These are phyloP conservation scores for Pyrenochaeta sp. DNA, from an alignment of 2,329 filamentous ascomycete genomes.

Conservation along the genomic window DNA sequence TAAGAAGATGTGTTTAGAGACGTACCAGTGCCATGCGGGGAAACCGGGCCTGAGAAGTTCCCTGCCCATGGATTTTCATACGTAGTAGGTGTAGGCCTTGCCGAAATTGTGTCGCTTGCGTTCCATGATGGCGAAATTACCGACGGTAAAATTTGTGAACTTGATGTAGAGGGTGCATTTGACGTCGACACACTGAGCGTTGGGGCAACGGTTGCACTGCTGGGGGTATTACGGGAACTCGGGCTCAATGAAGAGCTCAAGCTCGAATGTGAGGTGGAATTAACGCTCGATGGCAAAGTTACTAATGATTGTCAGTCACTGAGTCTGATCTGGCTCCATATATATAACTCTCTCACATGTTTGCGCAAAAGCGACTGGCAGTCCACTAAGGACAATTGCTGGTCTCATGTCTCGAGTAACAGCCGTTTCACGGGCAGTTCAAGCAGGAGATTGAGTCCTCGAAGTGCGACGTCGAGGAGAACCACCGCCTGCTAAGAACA, in stretches of 20 bases:
- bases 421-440: background rate
- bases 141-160: background rate
- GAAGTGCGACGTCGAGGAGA: background rate
- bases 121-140: conserved; percentile 3
- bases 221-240: conserved; percentile 2
- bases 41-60: conserved; percentile 19
- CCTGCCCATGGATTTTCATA: conserved; percentile 28
- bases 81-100: conserved; percentile 7
- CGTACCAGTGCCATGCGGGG: conserved; percentile 19
- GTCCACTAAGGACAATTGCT: conserved; percentile 2
- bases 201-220: background rate
- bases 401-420: background rate
- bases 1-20: background rate
- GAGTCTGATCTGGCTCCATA: too few species aligned
- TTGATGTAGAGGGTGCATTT: background rate
- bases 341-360: background rate
- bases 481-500: background rate
- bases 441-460: background rate
- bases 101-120: conserved; percentile 4
- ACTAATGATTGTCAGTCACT: background rate
- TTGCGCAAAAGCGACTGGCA: conserved; percentile 4
- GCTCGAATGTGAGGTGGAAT: background rate
- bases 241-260: conserved; percentile 9
- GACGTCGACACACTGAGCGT: background rate
- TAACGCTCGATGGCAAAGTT: background rate